Conservation (phyloP, 306 rosid genomes). For the Datisca glomerata region DNA sequence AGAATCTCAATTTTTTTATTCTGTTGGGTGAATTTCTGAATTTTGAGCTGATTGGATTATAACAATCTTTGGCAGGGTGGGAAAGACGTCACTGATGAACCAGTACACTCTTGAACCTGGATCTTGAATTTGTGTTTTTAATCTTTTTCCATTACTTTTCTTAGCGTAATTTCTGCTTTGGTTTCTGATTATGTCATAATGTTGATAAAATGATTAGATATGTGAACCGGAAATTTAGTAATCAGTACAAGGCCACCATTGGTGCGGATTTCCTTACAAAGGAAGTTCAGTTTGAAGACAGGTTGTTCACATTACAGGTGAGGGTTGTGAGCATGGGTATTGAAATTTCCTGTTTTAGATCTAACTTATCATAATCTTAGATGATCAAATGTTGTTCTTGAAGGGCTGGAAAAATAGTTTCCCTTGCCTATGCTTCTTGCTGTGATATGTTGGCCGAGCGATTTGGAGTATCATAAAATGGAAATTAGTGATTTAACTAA, state of each 20-base stretch:
- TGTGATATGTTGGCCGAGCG: no score
- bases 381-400: no score
- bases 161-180: not conserved
- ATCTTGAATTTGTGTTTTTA: slow-evolving; percentile 14
- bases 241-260: slow-evolving; percentile 97
- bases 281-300: slow-evolving; percentile 98
- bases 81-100: slow-evolving; percentile 96
- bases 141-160: not conserved
- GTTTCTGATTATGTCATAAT: slow-evolving; percentile 5
- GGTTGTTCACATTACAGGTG: slow-evolving; percentile 97
- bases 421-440: no score
- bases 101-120: slow-evolving; percentile 43
- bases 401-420: no score
- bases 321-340: no score
- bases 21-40: not conserved
- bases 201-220: slow-evolving; percentile 38
- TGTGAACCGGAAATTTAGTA: slow-evolving; percentile 95
- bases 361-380: no score
- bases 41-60: slow-evolving; percentile 9
- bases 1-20: slow-evolving; percentile 1
- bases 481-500: no score
- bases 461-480: no score
- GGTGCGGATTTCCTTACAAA: slow-evolving; percentile 99
- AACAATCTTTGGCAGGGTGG: slow-evolving; percentile 60
- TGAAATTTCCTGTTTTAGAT: no score